A percentile compares a stretch with the other conserved stretches of the same genome.
Evolutionary conservation across 2,329 filamentous ascomycete genomes (phyloP).

Genomic region (Paracoccidioides lutzii): DNA sequence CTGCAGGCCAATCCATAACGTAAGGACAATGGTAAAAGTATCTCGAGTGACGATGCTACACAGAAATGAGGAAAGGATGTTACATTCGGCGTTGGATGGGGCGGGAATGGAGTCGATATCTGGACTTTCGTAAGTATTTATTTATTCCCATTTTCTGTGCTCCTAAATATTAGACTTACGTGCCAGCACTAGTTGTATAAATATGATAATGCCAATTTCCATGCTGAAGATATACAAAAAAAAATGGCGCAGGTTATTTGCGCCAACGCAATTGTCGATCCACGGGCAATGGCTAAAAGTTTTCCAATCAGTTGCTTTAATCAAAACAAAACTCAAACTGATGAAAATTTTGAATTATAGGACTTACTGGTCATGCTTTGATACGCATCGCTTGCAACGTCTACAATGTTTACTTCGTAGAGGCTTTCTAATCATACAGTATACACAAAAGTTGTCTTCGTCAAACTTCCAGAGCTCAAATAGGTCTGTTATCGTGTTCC

Average conservation of each 20-base stretch:
- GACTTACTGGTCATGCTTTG: slow-evolving; percentile 89
- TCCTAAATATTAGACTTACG: slow-evolving; percentile 42
- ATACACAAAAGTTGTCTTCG: slow-evolving; percentile 83
- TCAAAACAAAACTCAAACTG: slow-evolving; percentile 5
- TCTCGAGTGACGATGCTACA: slow-evolving; percentile 71
- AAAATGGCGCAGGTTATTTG: slow-evolving; percentile 95
- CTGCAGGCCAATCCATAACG: slow-evolving; percentile 69
- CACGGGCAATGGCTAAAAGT: slow-evolving; percentile 77
- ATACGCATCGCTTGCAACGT: slow-evolving; percentile 80
- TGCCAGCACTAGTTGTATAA: slow-evolving; percentile 58
- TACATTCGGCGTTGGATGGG: slow-evolving; percentile 46
- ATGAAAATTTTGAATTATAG: neutral
- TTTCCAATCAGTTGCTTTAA: neutral
- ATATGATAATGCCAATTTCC: slow-evolving; percentile 58
- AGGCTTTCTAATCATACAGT: slow-evolving; percentile 87
- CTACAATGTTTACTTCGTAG: slow-evolving; percentile 92
- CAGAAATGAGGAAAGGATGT: slow-evolving; percentile 58
- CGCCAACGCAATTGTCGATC: slow-evolving; percentile 91
- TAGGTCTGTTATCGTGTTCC: slow-evolving; percentile 76
- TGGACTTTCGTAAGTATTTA: slow-evolving; percentile 26
- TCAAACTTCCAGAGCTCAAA: slow-evolving; percentile 80
- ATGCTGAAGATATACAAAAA: slow-evolving; percentile 75
- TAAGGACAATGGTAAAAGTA: slow-evolving; percentile 67
- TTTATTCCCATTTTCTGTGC: neutral
- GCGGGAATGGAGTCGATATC: slow-evolving; percentile 51